Base-by-base conservation (phyloP, 345 rosid species). In the Melastoma malabathricum region DNA sequence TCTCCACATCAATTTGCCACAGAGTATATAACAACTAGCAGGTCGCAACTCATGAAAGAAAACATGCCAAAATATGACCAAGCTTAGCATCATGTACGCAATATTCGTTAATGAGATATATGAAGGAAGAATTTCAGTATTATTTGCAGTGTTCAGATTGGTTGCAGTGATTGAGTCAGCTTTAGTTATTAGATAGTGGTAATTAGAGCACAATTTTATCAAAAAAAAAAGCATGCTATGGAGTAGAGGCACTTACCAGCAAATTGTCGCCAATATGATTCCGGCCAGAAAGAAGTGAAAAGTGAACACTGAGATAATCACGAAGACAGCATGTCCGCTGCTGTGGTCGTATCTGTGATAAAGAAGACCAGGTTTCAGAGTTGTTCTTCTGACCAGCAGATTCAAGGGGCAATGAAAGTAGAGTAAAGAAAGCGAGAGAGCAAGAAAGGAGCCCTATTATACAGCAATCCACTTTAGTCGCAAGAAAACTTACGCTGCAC, bases 331-430 rank as follows among this genome's bases (percentile, higher is more conserved):
- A 73, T 93, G 99, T 47, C 75, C 72, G 49, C 75, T 59, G 60
- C 99, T 85, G 51, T 85, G 89, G 69, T 85, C 99, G 72, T 88
- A 93, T 86, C 99, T 93, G 86, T 53, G 72, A 56, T 13, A 55
- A 59, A 56, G 49, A 57, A 6, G 41, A 34, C 12, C 41, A 6
- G 9, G 0, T 34, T 34, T 34, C 12, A 34, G 10, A 7, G 12
- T 34, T 34, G 10, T 34, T 34, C 41, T 34, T 34, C 41, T 25
- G 44, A 51, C 54, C 15, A 27, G 44, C 15, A 31, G 18, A 16
- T 51, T 17, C 34, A 14, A 29, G 17, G 44, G 17, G 43, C 19
- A 29, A 15, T 27, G 14, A 8, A 15, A 31, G 39, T 29, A 17
- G 39, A 19, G 18, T 43, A 31, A 51, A 51, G 44, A 20, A 31